Percentiles rank a stretch among this genome's conserved stretches.
Evolutionary conservation across 805 yeast genomes (phyloP).

Genomic region (Pichia deserticola): DNA sequence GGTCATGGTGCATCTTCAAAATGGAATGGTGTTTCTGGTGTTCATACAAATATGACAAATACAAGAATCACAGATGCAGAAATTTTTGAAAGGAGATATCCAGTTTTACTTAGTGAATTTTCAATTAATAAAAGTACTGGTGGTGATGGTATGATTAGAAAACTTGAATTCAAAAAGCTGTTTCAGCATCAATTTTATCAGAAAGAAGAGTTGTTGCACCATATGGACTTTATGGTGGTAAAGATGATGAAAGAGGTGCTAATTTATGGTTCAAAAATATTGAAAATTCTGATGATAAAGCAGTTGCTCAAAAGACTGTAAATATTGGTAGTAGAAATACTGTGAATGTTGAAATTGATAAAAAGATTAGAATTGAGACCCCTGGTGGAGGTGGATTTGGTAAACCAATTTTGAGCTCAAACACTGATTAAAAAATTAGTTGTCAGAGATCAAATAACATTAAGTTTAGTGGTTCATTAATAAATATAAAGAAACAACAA

Average conservation of each 20-base stretch:
- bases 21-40: constrained; percentile 85
- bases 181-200: constrained; percentile 72
- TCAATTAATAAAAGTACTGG: constrained; percentile 69
- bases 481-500: too few relatives aligned
- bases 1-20: constrained; percentile 86
- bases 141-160: constrained; percentile 83
- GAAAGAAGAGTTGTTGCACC: constrained; percentile 85
- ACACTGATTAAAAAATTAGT: too few relatives aligned
- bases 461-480: too few relatives aligned
- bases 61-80: constrained; percentile 91
- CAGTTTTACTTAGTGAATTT: constrained; percentile 68
- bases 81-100: constrained; percentile 80
- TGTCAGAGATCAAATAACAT: too few relatives aligned
- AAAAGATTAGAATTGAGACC: constrained; percentile 39
- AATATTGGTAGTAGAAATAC: constrained; percentile 70
- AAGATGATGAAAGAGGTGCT: constrained; percentile 63
- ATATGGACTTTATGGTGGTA: constrained; percentile 80
- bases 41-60: constrained; percentile 90
- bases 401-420: neutral
- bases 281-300: constrained; percentile 24
- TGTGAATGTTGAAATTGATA: constrained; percentile 52
- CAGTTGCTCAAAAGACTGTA: constrained; percentile 30
- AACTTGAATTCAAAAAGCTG: constrained; percentile 69
- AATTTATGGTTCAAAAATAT: constrained; percentile 42
- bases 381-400: neutral